A percentile compares a stretch with the other conserved stretches of the same genome.
These are phyloP conservation scores for Chaetomium olivaceum DNA, from an alignment of 2,329 filamentous ascomycete species.

Conservation along the genomic window DNA sequence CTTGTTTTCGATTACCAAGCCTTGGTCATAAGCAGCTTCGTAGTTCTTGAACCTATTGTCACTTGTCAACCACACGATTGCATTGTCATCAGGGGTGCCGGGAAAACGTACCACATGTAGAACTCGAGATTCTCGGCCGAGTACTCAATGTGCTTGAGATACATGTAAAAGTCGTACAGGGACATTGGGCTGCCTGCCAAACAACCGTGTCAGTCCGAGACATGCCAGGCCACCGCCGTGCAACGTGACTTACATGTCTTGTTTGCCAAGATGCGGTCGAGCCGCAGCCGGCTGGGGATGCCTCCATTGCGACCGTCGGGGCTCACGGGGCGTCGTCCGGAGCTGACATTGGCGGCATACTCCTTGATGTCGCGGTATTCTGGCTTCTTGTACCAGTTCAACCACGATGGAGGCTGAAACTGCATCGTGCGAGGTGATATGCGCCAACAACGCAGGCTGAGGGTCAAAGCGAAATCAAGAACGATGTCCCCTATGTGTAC, in stretches of 20 bases:
- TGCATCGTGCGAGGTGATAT: conserved; percentile 30
- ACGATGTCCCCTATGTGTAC: background rate
- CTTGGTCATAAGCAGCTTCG: conserved; percentile 38
- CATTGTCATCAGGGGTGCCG: too few relatives aligned
- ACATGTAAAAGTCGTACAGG: conserved; percentile 54
- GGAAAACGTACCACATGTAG: conserved; percentile 47
- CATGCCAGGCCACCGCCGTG: background rate
- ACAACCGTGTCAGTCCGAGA: conserved; percentile 12
- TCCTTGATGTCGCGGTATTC: conserved; percentile 51
- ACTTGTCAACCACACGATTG: background rate
- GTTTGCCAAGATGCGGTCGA: conserved; percentile 51
- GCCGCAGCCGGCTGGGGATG: conserved; percentile 43
- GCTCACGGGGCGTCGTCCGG: conserved; percentile 41
- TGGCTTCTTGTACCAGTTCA: conserved; percentile 52
- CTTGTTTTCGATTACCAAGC: conserved; percentile 31
- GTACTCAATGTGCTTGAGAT: conserved; percentile 51
- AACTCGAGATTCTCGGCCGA: conserved; percentile 53
- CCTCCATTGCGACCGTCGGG: conserved; percentile 41
- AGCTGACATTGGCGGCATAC: conserved; percentile 43
- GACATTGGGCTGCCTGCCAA: conserved; percentile 49
- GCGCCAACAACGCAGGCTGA: background rate
- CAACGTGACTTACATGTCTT: conserved; percentile 43
- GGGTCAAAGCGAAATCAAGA: background rate
- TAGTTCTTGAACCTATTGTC: conserved; percentile 47
- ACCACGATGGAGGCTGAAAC: conserved; percentile 39